Percentiles rank a stretch among this genome's conserved stretches.
Evolutionary conservation across 371 early-diverging fungal species (phyloP).

Genomic region (Apophysomyces sp.): DNA sequence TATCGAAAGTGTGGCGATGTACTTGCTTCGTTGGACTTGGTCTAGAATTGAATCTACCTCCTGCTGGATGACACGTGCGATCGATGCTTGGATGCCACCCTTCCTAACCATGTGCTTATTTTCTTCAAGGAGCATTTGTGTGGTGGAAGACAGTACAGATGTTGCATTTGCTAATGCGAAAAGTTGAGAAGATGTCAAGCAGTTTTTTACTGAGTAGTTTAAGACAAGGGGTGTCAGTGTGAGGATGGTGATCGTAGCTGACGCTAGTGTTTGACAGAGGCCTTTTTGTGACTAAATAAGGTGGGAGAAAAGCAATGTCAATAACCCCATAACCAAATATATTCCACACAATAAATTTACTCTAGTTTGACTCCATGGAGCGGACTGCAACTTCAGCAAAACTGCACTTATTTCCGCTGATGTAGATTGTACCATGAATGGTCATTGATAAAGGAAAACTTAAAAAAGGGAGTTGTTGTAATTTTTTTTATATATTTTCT

Average conservation of each 20-base stretch:
- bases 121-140: conserved; percentile 1
- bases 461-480: not conserved
- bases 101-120: not conserved
- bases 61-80: conserved; percentile 59
- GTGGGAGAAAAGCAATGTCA: not conserved
- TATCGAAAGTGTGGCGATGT: not conserved
- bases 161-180: conserved; percentile 19
- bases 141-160: conserved; percentile 18
- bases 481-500: not conserved
- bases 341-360: not conserved
- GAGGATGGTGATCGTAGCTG: not conserved
- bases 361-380: not conserved
- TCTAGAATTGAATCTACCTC: not conserved
- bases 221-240: not conserved
- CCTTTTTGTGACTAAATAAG: not conserved
- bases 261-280: not conserved
- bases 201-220: not conserved
- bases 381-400: not conserved
- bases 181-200: conserved; percentile 29
- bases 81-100: conserved; percentile 30
- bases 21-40: not conserved
- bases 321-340: not conserved
- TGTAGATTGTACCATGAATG: not conserved
- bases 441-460: not conserved
- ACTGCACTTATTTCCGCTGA: not conserved